Evolutionary conservation across 306 rosid species (phyloP), one percentile per base, ranked within the genome.

Genomic region (Lablab purpureus): DNA sequence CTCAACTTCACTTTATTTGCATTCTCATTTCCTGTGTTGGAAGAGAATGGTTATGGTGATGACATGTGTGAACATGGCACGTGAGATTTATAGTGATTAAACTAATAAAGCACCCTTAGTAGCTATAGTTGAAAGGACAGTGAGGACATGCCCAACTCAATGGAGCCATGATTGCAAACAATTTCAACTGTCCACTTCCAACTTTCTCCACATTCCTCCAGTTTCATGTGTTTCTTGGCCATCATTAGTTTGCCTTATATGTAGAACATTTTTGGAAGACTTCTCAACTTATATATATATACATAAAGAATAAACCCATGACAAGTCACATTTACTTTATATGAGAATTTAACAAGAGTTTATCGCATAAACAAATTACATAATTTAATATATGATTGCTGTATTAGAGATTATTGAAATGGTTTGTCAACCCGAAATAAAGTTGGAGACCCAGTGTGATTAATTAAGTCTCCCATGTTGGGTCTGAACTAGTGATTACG

Each of bases 41-140:
- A 66, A 73, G 17, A 73, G 22, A 68, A 71, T 76, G 58, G 30
- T 67, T 75, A 54, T 75, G 47, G 13, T 75, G 27, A 40, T 82
- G 85, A 74, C 81, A 71, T 45, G 15, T 81, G 70, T 56, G 60
- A 25, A 52, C 62, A 25, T 25, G 11, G 32, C 83, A 78, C 83
- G 79, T 79, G 81, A 63, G 18, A 69, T 18, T 83, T 63, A 28
- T 14, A 54, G 17, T 49, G 27, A 72, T 43, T 65, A 77, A 67
- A 66, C 32, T 43, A 68, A 79, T 21, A 62, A 71, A 71, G 65
- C 82, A 60, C 34, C 54, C 70, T n/a, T 15, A 45, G 43, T 23
- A 21, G 52, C 36, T 17, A 55, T 50, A 18, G 77, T 58, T 68
- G 81, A 68, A 21, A 56, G 21, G 66, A 36, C 62, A 70, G 30